Evolutionary conservation across 768 basidiomycete genomes (phyloP).

Genomic region (Lactifluus volemus): DNA sequence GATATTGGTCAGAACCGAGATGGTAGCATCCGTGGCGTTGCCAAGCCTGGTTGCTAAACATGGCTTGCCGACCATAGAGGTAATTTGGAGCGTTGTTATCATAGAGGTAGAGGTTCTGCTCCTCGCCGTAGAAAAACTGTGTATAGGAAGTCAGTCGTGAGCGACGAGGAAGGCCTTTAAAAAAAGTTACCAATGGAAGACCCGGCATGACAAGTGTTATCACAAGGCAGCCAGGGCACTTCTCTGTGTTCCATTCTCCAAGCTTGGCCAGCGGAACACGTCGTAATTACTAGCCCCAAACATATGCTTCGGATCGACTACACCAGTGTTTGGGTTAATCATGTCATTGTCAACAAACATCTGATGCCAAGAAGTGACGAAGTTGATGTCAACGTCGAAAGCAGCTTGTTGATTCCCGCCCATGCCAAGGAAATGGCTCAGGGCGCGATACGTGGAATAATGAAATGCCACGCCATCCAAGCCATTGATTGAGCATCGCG

Average conservation of each 20-base stretch:
- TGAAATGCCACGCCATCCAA: conserved; percentile 86
- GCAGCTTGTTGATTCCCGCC: conserved; percentile 90
- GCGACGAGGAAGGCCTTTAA: neutral
- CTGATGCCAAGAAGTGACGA: conserved; percentile 85
- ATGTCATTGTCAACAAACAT: conserved; percentile 88
- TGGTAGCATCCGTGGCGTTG: conserved; percentile 88
- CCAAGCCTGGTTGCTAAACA: conserved; percentile 81
- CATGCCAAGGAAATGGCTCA: conserved; percentile 88
- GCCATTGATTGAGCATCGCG: conserved; percentile 50
- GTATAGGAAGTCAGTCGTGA: conserved; percentile 14
- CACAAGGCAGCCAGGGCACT: conserved; percentile 69
- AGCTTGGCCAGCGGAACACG: conserved; percentile 87
- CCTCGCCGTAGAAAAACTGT: conserved; percentile 83
- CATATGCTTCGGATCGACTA: conserved; percentile 80
- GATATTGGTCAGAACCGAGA: conserved; percentile 87
- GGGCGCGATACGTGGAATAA: conserved; percentile 84
- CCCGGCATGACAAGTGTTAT: conserved; percentile 80
- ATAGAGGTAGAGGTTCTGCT: conserved; percentile 81
- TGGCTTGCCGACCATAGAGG: conserved; percentile 89
- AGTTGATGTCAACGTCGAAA: conserved; percentile 75
- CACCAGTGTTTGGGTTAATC: conserved; percentile 56
- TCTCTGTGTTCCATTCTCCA: conserved; percentile 75
- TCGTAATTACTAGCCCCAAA: conserved; percentile 90
- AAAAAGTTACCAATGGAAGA: conserved; percentile 54
- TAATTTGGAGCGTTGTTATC: conserved; percentile 88